Evolutionary conservation across 2,329 filamentous ascomycete species (phyloP).

Genomic region (Colletotrichum sp.): DNA sequence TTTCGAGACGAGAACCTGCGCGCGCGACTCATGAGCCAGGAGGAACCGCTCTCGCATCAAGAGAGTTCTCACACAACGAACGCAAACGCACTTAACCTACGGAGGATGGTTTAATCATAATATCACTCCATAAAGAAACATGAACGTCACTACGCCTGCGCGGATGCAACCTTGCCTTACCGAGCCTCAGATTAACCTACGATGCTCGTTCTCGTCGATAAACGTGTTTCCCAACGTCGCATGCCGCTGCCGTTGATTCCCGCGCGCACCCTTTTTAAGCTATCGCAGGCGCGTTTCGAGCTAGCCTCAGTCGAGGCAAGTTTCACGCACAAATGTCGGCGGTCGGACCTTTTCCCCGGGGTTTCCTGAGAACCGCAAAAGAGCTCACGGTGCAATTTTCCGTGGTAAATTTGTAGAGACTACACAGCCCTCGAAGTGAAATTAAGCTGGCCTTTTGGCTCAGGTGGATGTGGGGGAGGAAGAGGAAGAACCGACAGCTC

Average conservation of each 20-base stretch:
- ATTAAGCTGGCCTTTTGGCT: not conserved
- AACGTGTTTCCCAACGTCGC: not conserved
- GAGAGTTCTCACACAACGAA: not conserved
- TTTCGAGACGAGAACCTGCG: not conserved
- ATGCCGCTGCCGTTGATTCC: not conserved
- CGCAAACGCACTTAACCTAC: not conserved
- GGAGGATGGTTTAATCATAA: not conserved
- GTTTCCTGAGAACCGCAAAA: not conserved
- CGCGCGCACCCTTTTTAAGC: not conserved
- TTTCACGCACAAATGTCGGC: not conserved
- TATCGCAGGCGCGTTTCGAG: conserved; percentile 10
- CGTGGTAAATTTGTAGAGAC: not conserved
- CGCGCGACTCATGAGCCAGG: not conserved
- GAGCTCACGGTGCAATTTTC: not conserved
- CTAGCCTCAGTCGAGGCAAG: conserved; percentile 9
- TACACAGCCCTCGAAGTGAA: not conserved
- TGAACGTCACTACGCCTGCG: not conserved
- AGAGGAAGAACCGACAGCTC: not conserved
- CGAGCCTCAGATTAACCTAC: not conserved
- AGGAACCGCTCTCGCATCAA: not conserved
- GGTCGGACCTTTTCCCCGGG: not conserved
- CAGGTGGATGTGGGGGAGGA: not conserved
- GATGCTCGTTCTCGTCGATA: not conserved
- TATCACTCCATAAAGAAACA: not conserved
- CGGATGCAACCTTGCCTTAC: not conserved